phyloP scores from a whole-genome alignment of 306 rosid genomes.

The Glycine soja region DNA sequence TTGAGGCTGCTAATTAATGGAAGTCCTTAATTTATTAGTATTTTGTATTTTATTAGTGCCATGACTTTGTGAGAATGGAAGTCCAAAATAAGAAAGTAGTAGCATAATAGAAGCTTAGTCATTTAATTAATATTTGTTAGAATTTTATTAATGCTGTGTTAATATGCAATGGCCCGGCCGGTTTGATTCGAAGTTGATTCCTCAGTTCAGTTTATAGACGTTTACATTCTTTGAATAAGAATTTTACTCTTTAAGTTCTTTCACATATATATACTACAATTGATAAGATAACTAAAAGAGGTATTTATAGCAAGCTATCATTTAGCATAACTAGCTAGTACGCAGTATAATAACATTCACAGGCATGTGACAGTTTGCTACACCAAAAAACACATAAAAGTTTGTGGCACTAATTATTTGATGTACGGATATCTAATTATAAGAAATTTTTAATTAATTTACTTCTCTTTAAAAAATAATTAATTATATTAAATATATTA shows the following conservation, averaged over 20 bases:
- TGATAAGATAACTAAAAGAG: not conserved
- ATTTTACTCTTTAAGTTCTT: slow-evolving; percentile 43
- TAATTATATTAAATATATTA: no score
- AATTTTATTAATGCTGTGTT: not conserved
- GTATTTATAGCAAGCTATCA: slow-evolving; percentile 25
- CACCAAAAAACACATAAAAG: slow-evolving; percentile 28
- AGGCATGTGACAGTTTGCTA: slow-evolving; percentile 34
- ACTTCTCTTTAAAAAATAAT: no score
- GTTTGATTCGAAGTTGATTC: slow-evolving; percentile 65
- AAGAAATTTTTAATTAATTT: no score
- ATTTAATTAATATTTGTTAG: not conserved
- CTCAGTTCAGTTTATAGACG: slow-evolving; percentile 24
- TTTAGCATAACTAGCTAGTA: slow-evolving; percentile 41
- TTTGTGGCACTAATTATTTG: slow-evolving; percentile 32
- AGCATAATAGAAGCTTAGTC: not conserved
- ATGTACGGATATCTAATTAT: no score
- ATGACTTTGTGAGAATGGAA: no score
- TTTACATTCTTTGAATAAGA: slow-evolving; percentile 55
- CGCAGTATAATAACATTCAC: slow-evolving; percentile 42
- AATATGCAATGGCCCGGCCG: slow-evolving; percentile 19
- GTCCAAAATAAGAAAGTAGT: not conserved
- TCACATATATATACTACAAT: not conserved
- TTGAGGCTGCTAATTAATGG: not conserved
- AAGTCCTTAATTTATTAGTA: not conserved
- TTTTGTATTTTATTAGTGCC: no score